phyloP scores from a whole-genome alignment of 2,329 filamentous ascomycete species.

The Zymoseptoria passerinii region DNA sequence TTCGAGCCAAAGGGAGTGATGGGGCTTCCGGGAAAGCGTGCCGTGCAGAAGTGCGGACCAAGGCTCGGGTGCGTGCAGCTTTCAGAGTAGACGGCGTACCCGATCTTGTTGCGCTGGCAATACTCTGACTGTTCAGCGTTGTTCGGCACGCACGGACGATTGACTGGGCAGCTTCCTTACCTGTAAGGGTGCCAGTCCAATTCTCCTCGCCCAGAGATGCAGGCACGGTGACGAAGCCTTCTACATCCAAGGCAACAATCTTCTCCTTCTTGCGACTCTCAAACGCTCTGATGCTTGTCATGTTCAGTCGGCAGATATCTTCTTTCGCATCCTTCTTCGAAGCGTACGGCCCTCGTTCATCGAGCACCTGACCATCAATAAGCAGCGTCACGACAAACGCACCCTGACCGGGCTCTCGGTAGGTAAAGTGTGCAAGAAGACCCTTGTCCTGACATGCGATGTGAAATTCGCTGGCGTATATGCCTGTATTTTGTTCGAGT shows the following conservation, averaged over 20 bases:
- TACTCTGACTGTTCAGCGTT: constrained; percentile 22
- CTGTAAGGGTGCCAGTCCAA: constrained; percentile 33
- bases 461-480: constrained; percentile 9
- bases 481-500: constrained; percentile 6
- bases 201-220: constrained; percentile 22
- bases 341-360: constrained; percentile 4
- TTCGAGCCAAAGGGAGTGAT: constrained; percentile 31
- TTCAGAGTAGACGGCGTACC: constrained; percentile 31
- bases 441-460: constrained; percentile 13
- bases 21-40: constrained; percentile 14
- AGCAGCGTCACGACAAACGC: constrained; percentile 11
- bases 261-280: constrained; percentile 22
- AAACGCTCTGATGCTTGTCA: neutral
- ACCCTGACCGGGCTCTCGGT: constrained; percentile 6
- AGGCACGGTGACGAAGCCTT: neutral
- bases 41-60: constrained; percentile 14
- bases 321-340: constrained; percentile 7
- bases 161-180: constrained; percentile 7
- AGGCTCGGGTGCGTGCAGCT: constrained; percentile 24
- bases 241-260: constrained; percentile 1
- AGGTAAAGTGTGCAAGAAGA: constrained; percentile 9
- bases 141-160: neutral
- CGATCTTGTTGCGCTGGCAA: constrained; percentile 8
- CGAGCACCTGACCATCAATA: constrained; percentile 9
- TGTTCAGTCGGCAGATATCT: neutral